phyloP scores from a whole-genome alignment of 257 asterid species.

The Cinchona pubescens region DNA sequence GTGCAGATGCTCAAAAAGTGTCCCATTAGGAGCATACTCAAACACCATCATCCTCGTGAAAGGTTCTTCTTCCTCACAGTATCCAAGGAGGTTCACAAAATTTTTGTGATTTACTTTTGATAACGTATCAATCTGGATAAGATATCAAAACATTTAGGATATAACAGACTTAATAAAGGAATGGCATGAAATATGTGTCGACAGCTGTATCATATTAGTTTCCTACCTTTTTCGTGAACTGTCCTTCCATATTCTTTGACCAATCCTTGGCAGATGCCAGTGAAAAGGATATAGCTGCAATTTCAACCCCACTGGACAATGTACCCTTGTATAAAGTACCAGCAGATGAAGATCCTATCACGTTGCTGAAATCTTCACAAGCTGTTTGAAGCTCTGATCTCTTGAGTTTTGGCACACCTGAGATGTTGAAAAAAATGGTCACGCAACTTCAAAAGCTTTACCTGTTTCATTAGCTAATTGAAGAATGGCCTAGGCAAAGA shows the following conservation, averaged over 20 bases:
- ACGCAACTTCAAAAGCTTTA: background rate
- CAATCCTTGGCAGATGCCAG: slow-evolving; percentile 62
- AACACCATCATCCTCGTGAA: slow-evolving; percentile 92
- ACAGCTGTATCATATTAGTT: background rate
- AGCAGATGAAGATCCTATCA: slow-evolving; percentile 60
- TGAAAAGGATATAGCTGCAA: slow-evolving; percentile 69
- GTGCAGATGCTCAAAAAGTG: slow-evolving; percentile 89
- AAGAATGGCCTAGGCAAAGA: background rate
- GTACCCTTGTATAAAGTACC: slow-evolving; percentile 80
- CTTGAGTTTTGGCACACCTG: slow-evolving; percentile 84
- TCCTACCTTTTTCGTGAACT: slow-evolving; percentile 84
- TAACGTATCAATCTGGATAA: slow-evolving; percentile 64
- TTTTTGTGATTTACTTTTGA: slow-evolving; percentile 87
- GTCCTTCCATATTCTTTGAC: slow-evolving; percentile 62
- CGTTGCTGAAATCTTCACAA: slow-evolving; percentile 93
- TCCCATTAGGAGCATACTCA: slow-evolving; percentile 92
- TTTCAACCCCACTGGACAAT: slow-evolving; percentile 86
- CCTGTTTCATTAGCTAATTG: background rate
- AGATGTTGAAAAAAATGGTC: background rate
- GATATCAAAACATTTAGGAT: slow-evolving; percentile 10
- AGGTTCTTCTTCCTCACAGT: slow-evolving; percentile 72
- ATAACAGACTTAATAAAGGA: background rate
- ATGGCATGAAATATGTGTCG: background rate
- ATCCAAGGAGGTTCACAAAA: slow-evolving; percentile 79
- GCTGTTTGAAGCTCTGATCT: slow-evolving; percentile 79